Base-by-base conservation (phyloP, 169 alveolate species). In the Toxoplasma gondii region DNA sequence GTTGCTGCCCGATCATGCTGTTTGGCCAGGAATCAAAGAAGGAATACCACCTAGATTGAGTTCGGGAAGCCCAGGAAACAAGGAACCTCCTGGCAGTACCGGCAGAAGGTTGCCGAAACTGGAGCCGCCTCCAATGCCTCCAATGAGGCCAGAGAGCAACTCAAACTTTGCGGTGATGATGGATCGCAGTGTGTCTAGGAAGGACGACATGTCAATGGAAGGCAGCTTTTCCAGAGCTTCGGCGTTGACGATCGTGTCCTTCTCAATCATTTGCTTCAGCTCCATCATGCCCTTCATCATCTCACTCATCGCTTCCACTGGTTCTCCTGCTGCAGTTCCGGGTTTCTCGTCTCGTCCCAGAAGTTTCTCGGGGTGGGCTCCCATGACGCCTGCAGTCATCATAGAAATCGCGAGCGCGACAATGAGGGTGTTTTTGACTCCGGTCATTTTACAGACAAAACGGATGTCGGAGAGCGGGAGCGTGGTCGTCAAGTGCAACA, bases 241-340 rank as follows among this genome's bases (percentile, higher is more conserved):
- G 45, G 41, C 45, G 87, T 78, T 78, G 87, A 78, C 87, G 5
- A 78, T 78, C 31, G 87, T 24, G 34, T 78, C 87, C 0, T 39
- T 78, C 87, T 78, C 87, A 27, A 78, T 78, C 87, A 78, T 78
- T 24, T 34, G 87, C 87, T 78, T 27, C 24, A 78, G 44, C 4
- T 78, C 87, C 87, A 78, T 78, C 87, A 78, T 78, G 34, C 87
- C 87, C 45, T 78, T 78, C 87, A 39, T 24, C 87, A 78, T 78
- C 34, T 78, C 87, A 34, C 53, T 39, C 87, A 78, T 78, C 27
- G 45, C 87, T 34, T 78, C 87, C 45, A 39, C 27, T 17, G 87
- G 41, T 34, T 78, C 87, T 0, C 34, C 87, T 12, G 34, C 87
- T 27, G 5, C 34, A 19, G 27, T 64, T 64, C 78, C 78, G 10